phyloP scores from a whole-genome alignment of 208 protist genomes.

The Balamuthia mandrillaris region DNA sequence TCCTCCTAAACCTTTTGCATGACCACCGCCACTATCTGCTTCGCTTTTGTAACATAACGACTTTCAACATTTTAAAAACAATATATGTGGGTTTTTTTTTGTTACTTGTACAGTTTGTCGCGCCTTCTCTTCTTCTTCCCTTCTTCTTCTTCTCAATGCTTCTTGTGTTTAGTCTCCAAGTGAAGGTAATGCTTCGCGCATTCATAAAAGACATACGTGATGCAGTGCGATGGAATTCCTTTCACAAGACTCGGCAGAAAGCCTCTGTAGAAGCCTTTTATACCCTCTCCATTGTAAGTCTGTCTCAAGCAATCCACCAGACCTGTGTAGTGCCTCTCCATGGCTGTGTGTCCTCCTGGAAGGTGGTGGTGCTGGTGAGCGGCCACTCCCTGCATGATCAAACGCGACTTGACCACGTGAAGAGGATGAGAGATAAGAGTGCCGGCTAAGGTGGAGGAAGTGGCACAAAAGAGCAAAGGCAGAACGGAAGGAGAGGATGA shows the following conservation, averaged over 20 bases:
- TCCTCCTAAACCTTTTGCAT: not conserved
- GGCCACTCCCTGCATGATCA: slow-evolving; percentile 44
- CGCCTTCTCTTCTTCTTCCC: too few relatives aligned
- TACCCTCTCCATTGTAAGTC: slow-evolving; percentile 46
- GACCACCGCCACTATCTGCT: not conserved
- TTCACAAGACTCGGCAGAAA: slow-evolving; percentile 71
- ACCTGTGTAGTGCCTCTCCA: slow-evolving; percentile 18
- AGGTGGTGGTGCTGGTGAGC: not conserved
- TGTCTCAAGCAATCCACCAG: slow-evolving; percentile 28
- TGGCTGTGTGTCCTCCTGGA: not conserved
- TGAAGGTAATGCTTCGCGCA: too few relatives aligned
- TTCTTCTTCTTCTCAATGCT: too few relatives aligned
- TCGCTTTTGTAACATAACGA: too few relatives aligned
- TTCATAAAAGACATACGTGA: too few relatives aligned
- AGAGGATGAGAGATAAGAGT: slow-evolving; percentile 45
- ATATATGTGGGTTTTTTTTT: too few relatives aligned
- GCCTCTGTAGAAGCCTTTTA: slow-evolving; percentile 73
- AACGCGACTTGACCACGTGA: slow-evolving; percentile 49
- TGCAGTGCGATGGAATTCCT: too few relatives aligned
- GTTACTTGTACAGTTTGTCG: too few relatives aligned
- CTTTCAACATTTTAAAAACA: too few relatives aligned
- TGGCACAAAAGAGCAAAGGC: slow-evolving; percentile 29
- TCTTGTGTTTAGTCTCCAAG: too few relatives aligned
- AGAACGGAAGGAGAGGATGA: not conserved
- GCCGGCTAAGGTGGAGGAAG: slow-evolving; percentile 3